These are phyloP conservation scores for Gliomastix tumulicola DNA, from an alignment of 2,329 filamentous ascomycete species.

Conservation along the genomic window DNA sequence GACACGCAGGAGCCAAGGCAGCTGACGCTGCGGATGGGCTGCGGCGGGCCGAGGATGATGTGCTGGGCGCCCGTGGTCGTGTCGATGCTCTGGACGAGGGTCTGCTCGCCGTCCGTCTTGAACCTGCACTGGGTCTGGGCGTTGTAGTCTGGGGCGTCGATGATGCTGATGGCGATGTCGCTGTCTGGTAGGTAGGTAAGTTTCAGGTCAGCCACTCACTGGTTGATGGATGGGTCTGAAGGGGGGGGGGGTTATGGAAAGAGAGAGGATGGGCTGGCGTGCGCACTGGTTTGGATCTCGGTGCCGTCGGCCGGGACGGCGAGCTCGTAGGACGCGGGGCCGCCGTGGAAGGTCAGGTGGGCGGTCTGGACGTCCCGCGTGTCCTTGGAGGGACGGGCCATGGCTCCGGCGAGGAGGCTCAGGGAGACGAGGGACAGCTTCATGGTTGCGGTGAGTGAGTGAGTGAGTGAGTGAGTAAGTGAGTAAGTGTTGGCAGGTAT, in stretches of 20 bases:
- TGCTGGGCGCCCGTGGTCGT: slow-evolving; percentile 23
- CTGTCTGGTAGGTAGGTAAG: slow-evolving; percentile 24
- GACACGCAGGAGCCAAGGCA: slow-evolving; percentile 34
- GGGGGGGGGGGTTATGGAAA: not conserved
- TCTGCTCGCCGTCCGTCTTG: slow-evolving; percentile 20
- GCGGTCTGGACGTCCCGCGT: slow-evolving; percentile 21
- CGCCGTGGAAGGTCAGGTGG: slow-evolving; percentile 35
- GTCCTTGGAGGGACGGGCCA: slow-evolving; percentile 1
- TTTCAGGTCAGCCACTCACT: not conserved
- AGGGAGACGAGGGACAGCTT: slow-evolving; percentile 9
- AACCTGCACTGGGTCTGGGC: slow-evolving; percentile 35
- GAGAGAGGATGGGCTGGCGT: too few relatives aligned
- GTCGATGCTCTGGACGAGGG: slow-evolving; percentile 16
- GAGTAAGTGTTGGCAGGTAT: not conserved
- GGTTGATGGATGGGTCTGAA: too few relatives aligned
- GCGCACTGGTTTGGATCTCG: slow-evolving; percentile 26
- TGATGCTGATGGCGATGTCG: slow-evolving; percentile 26
- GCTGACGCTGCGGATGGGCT: slow-evolving; percentile 31
- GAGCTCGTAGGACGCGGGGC: slow-evolving; percentile 31
- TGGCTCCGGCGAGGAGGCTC: slow-evolving; percentile 3
- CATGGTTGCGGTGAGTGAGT: slow-evolving; percentile 10
- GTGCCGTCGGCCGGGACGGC: slow-evolving; percentile 32
- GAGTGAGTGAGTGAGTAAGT: not conserved
- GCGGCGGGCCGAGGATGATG: slow-evolving; percentile 35
- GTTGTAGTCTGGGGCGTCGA: slow-evolving; percentile 35